Evolutionary conservation across 2,329 filamentous ascomycete species (phyloP).

Genomic region (Aspergillus sclerotialis): DNA sequence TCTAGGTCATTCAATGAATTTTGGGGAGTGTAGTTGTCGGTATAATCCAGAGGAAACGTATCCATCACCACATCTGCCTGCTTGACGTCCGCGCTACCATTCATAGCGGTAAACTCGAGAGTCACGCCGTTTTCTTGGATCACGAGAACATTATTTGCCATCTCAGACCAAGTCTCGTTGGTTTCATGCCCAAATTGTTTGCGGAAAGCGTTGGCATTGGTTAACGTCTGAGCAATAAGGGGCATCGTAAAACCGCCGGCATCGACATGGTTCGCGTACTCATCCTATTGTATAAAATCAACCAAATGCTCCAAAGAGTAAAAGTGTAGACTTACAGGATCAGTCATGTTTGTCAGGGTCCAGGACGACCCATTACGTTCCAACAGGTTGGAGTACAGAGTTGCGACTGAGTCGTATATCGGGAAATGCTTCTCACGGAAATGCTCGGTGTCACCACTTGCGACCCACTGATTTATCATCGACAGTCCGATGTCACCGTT

Average conservation of each 20-base stretch:
- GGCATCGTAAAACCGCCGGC: slow-evolving; percentile 65
- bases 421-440: slow-evolving; percentile 54
- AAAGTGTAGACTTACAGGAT: slow-evolving; percentile 47
- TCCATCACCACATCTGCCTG: slow-evolving; percentile 64
- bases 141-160: slow-evolving; percentile 50
- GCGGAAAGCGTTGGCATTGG: slow-evolving; percentile 52
- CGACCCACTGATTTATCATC: slow-evolving; percentile 54
- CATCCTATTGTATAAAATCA: slow-evolving; percentile 38
- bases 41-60: slow-evolving; percentile 58
- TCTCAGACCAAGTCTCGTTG: slow-evolving; percentile 54
- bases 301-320: not conserved
- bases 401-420: slow-evolving; percentile 57
- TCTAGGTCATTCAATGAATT: slow-evolving; percentile 53
- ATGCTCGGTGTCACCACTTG: slow-evolving; percentile 51
- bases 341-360: slow-evolving; percentile 59
- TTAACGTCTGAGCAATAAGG: slow-evolving; percentile 50
- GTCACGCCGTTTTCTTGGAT: slow-evolving; percentile 55
- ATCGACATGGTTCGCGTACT: slow-evolving; percentile 61
- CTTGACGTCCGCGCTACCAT: slow-evolving; percentile 59
- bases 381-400: slow-evolving; percentile 55
- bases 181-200: slow-evolving; percentile 46
- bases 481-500: slow-evolving; percentile 63
- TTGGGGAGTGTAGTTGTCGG: slow-evolving; percentile 45
- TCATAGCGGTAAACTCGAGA: slow-evolving; percentile 60
- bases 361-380: slow-evolving; percentile 52